Evolutionary conservation across 495 filamentous ascomycete genomes (phyloP), one percentile per base, ranked within the genome.

Genomic region (Xylaria sp.): DNA sequence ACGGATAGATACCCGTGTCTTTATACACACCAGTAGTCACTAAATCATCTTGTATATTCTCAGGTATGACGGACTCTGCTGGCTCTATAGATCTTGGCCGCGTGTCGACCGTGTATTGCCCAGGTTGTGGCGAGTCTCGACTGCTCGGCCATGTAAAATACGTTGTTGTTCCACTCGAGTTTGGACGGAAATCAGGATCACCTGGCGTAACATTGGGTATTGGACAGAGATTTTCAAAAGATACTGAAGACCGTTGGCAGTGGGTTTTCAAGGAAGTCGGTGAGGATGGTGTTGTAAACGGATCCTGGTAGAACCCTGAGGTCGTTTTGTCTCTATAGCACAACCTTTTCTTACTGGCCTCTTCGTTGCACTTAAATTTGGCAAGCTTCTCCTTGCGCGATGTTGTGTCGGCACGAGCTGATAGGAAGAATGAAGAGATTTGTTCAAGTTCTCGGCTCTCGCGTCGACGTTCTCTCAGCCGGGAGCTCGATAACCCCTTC

Each of bases 351-450:
- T 26, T 44, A 7, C 41, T 9, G 17, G 24, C 11, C 7, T 61
- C 55, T 63, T 63, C 24, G 44, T 21, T 2, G 24, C 14, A 19
- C 46, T 35, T 43, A 11, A 19, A 3, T 62, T 53, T 44, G 14
- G 44, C n/a, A 19, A 14, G 62, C 41, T 50, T 63, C 37, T 52
- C 17, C 31, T 68, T 64, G 4, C 14, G 58, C 52, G 5, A 44
- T 53, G 68, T 68, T 31, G 29, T 35, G 8, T 70, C 44, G 1
- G 68, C 19, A 61, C 41, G 52, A 37, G 57, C 75, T 17, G 71
- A 69, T 26, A 75, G 72, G 50, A 87, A 86, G 71, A 85, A 86
- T 0, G 76, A 77, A 15, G 81, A 81, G 2, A 85, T 73, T 61
- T 83, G 77, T 40, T 83, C 79, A 43, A 80, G 69, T 58, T 80